Evolutionary conservation across 2,329 filamentous ascomycete genomes (phyloP), one percentile per base, ranked within the genome.

Genomic region (Ascochyta clinopodiicola): DNA sequence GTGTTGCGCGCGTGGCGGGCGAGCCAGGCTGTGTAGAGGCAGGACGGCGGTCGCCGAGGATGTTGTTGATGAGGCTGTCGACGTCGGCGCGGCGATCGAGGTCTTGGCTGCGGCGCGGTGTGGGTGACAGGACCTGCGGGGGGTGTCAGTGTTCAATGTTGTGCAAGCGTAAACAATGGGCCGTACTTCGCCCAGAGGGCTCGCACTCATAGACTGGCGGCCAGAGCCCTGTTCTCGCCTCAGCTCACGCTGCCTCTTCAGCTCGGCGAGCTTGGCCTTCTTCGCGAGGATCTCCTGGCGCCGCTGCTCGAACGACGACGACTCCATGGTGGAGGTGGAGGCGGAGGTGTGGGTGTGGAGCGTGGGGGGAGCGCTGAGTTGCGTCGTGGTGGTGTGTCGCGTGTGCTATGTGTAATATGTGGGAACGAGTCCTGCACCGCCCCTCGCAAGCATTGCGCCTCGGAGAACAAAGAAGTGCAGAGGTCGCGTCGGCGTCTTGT

Each of bases 221-320:
- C 82, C 86, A 60, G 84, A 84, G 56, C 83, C 86, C 67, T 90
- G 87, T 74, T 96, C 91, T 73, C 85, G 90, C 62, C 91, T 86
- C 56, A 93, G 86, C 67, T 96, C 92, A 68, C 95, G 86, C 79
- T 97, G 92, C 60, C 91, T 87, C 81, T 96, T 97, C 63, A 99
- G 85, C 83, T 98, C 95, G 44, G 91, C 93, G 69, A 99, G 91
- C 82, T 95, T 97, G 61, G 93, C 94, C 82, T 91, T 94, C 81
- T 99, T 99, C 66, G 92, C 93, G 68, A 95, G 82, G 67, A 99
- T 96, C 82, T 99, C 95, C 82, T 96, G 92, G 81, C 92, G 90
- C 69, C 93, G 89, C 83, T 93, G 81, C 75, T 87, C 88, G 79
- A 89, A 86, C 82, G 89, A 88, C 13, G 69, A 88, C 13, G 69